Percentiles rank a stretch among this genome's conserved stretches.
Evolutionary conservation across 495 filamentous ascomycete genomes (phyloP).

Genomic region (Penicillium nucicola): DNA sequence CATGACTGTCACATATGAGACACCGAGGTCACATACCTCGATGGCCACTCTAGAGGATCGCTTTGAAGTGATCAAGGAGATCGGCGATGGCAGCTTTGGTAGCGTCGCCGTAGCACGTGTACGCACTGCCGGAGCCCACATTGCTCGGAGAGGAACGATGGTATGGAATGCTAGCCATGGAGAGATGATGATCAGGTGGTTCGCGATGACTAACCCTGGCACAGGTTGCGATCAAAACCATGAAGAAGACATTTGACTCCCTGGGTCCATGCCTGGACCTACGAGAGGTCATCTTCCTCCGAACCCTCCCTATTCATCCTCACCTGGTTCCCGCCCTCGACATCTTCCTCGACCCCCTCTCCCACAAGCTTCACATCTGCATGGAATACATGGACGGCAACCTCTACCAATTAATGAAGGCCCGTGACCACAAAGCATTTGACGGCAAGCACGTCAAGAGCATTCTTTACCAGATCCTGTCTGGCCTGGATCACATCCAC

Average conservation of each 20-base stretch:
- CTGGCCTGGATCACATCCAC: constrained; percentile 95
- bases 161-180: constrained; percentile 49
- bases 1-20: constrained; percentile 69
- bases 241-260: constrained; percentile 99
- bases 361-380: constrained; percentile 91
- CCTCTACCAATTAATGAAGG: constrained; percentile 98
- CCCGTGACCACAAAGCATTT: constrained; percentile 88
- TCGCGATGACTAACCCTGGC: constrained; percentile 20
- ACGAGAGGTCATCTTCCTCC: constrained; percentile 93
- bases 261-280: constrained; percentile 86
- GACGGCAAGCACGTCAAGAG: constrained; percentile 94
- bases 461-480: constrained; percentile 94
- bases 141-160: constrained; percentile 88
- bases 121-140: constrained; percentile 79
- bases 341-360: constrained; percentile 96
- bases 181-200: not conserved
- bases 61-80: constrained; percentile 96
- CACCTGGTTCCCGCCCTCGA: constrained; percentile 96
- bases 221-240: constrained; percentile 98
- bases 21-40: constrained; percentile 50
- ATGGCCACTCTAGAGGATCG: constrained; percentile 69
- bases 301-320: constrained; percentile 78
- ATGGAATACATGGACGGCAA: constrained; percentile 99
- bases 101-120: constrained; percentile 91
- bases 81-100: constrained; percentile 98